Percentiles rank a stretch among this genome's conserved stretches.
phyloP scores from a whole-genome alignment of 208 protist species.

The Porcisia deanei region DNA sequence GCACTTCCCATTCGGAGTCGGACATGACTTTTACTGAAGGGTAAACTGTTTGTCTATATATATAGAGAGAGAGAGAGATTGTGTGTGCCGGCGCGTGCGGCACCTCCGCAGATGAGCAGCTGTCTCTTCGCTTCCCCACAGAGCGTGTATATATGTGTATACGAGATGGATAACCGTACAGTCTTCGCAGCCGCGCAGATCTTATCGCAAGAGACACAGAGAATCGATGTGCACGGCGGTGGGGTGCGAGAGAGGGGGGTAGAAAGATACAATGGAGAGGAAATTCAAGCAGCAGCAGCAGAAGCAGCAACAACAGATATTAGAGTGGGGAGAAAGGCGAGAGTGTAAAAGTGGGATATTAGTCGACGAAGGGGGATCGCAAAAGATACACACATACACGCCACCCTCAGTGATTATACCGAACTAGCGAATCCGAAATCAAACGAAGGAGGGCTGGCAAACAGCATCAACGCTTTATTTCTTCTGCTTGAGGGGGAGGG shows the following conservation, averaged over 20 bases:
- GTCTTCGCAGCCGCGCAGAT: not conserved
- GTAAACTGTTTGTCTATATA: not conserved
- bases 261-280: not conserved
- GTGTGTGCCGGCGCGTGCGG: not conserved
- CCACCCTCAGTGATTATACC: not conserved
- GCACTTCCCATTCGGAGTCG: slow-evolving; percentile 34
- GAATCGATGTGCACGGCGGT: too few relatives aligned
- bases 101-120: not conserved
- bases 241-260: too few relatives aligned
- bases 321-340: not conserved
- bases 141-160: not conserved
- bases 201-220: not conserved
- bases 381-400: slow-evolving; percentile 4
- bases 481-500: too few relatives aligned
- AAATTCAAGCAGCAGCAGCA: not conserved
- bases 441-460: too few relatives aligned
- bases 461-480: too few relatives aligned
- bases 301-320: not conserved
- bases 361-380: too few relatives aligned
- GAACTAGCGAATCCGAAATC: too few relatives aligned
- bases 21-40: slow-evolving; percentile 12
- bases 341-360: not conserved
- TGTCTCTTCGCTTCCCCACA: not conserved
- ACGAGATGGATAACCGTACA: not conserved
- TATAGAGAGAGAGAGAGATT: not conserved